phyloP scores from a whole-genome alignment of 192 early-diverging fungal genomes.

The Coemansia reversa region DNA sequence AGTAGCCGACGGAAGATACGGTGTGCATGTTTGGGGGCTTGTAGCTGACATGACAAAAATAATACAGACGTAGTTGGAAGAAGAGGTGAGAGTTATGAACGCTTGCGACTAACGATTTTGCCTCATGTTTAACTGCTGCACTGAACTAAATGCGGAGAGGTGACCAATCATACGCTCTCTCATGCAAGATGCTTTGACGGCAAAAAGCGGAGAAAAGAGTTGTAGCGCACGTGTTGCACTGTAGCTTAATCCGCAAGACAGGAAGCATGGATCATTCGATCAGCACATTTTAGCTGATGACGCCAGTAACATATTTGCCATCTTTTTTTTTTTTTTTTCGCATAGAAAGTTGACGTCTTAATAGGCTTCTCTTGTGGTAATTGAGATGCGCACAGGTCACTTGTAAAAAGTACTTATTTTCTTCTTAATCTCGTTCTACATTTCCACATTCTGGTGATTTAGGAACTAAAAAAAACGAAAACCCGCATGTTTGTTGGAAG shows the following conservation, averaged over 20 bases:
- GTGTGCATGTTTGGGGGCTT: not conserved
- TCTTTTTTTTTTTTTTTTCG: not conserved
- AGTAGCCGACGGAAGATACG: constrained; percentile 2
- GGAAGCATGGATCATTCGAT: too few relatives aligned
- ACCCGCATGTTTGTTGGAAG: not conserved
- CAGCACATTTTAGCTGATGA: not conserved
- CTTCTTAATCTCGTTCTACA: not conserved
- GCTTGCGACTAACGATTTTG: not conserved
- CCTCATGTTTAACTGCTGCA: too few relatives aligned
- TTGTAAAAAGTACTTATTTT: not conserved
- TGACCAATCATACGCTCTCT: not conserved
- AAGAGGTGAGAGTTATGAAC: not conserved
- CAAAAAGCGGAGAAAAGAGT: not conserved
- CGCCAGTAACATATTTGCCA: too few relatives aligned
- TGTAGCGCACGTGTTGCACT: not conserved
- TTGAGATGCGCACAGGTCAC: too few relatives aligned
- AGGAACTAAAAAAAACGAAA: not conserved
- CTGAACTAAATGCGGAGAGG: not conserved
- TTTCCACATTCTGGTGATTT: not conserved
- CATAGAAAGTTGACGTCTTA: too few relatives aligned
- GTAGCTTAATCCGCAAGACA: not conserved
- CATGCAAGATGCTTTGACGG: not conserved
- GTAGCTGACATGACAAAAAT: not conserved
- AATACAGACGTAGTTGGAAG: not conserved
- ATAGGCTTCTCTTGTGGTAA: too few relatives aligned